Base-by-base conservation (phyloP, 495 filamentous ascomycete species). In the Penicillium antarcticum region DNA sequence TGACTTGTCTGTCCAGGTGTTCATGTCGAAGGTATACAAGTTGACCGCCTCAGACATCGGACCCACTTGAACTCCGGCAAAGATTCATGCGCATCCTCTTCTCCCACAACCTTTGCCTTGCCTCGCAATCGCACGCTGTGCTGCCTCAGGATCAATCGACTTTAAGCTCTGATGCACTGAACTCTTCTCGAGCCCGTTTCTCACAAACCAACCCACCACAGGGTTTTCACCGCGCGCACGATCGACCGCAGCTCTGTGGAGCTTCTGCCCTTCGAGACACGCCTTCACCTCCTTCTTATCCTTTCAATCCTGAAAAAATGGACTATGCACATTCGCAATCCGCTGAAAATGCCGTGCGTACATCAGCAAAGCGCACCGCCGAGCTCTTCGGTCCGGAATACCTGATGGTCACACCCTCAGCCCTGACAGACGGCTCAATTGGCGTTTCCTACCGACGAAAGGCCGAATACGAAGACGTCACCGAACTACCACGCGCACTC, bases 381-480 rank as follows among this genome's bases (percentile, higher is more conserved):
- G 82, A 84, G 26, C 74, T 86, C 35, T 86, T 85, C 56, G 80
- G 74, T 45, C 53, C 69, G 50, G 80, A 77, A 64, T 86, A 78
- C 61, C 74, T 74, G 38, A 80, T 68, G 72, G 79, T 75, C 56
- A 76, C 67, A 51, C 74, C 61, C 56, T 73, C 76, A 55, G 76
- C 57, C 53, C 51, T 49, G 16, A 60, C 51, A 58, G 63, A 69
- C 53, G 64, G 66, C 21, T 66, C 67, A 14, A 79, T 81, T 51
- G 78, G 77, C 45, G 66, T 86, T 17, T 75, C 82, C 7, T 77
- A 80, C 43, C 73, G 84, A 53, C 81, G 88, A 55, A 82, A 82
- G 55, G 75, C 78, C 51, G 92, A 98, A 74, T 98, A 98, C 63
- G 78, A 85, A 56, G 74, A 87, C 57, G 87, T 96, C 17, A 80